Evolutionary conservation across 306 rosid genomes (phyloP).

Genomic region (cucumber (Cucumis sativus)): Cucumber_9930_V3 NC_026657.2:33117501-33118000

Average conservation of each 20-base stretch:
- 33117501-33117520: conserved; percentile 1
- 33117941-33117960: not conserved
- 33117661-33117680: not conserved
- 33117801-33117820: conserved; percentile 76
- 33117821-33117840: conserved; percentile 64
- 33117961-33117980: conserved; percentile 15
- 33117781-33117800: conserved; percentile 73
- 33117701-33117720: conserved; percentile 53
- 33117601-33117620: not conserved
- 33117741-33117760: conserved; percentile 22
- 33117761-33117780: conserved; percentile 37
- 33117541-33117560: not conserved
- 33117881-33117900: conserved; percentile 84
- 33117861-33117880: conserved; percentile 66
- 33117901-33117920: conserved; percentile 23
- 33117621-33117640: not conserved
- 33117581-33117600: not conserved
- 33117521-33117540: not conserved
- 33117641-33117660: not conserved
- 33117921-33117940: not conserved
- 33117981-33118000: conserved; percentile 72
- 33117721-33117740: conserved; percentile 20
- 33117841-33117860: conserved; percentile 91
- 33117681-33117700: conserved; percentile 16
- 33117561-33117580: not conserved